Evolutionary conservation across 805 yeast species (phyloP).

Genomic region (Barnettozyma wickerhamii): DNA sequence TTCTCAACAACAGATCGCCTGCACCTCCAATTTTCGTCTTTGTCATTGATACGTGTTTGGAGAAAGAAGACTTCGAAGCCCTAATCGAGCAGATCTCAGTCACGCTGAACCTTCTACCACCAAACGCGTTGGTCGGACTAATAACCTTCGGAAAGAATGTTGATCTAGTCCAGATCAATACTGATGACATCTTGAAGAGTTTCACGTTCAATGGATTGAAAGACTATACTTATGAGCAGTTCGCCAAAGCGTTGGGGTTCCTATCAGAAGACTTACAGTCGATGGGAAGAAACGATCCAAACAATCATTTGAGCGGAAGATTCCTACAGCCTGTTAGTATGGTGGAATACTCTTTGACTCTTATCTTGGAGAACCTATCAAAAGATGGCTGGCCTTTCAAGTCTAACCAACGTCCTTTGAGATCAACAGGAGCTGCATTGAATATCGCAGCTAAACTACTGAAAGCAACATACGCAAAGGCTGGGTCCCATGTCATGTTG

Average conservation of each 20-base stretch:
- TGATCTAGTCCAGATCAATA: conserved; percentile 48
- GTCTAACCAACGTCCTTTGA: conserved; percentile 41
- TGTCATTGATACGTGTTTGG: conserved; percentile 55
- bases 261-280: conserved; percentile 30
- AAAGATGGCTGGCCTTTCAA: conserved; percentile 46
- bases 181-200: conserved; percentile 29
- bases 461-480: conserved; percentile 36
- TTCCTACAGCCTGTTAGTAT: conserved; percentile 19
- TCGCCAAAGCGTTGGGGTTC: conserved; percentile 44
- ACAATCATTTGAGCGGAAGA: conserved; percentile 6
- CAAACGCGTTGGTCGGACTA: conserved; percentile 51
- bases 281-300: conserved; percentile 7
- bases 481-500: conserved; percentile 50
- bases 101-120: conserved; percentile 47
- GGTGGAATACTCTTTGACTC: conserved; percentile 45
- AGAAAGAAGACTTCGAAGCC: conserved; percentile 45
- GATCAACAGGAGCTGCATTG: conserved; percentile 60
- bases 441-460: conserved; percentile 40
- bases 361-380: conserved; percentile 44
- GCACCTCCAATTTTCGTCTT: conserved; percentile 43
- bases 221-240: conserved; percentile 42
- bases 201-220: conserved; percentile 55
- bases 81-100: conserved; percentile 46
- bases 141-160: conserved; percentile 59
- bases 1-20: conserved; percentile 29